Evolutionary conservation across 2,329 filamentous ascomycete species (phyloP), one percentile per base, ranked within the genome.

Genomic region (Trichophyton rubrum): DNA sequence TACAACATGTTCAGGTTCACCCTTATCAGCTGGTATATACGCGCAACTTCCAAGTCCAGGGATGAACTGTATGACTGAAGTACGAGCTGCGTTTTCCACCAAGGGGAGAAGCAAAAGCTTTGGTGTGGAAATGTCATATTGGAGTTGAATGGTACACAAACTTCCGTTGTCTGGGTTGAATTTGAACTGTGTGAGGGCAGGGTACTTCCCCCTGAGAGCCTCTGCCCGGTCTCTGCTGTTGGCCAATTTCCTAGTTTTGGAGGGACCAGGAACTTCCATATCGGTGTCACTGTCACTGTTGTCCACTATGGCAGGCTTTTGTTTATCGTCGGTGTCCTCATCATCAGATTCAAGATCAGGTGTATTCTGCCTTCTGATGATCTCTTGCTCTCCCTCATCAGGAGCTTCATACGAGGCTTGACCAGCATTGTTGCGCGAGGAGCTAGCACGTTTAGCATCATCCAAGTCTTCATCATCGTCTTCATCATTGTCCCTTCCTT

Each of bases 51-150:
- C 84, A 55, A 99, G 84, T 33, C 87, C 87, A 0, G 84, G 79
- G 62, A 97, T 90, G 68, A 91, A 87, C 72, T 96, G 92, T 64
- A 99, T 87, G 59, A 96, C 84, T 0, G 91, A 86, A 68, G 84
- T 84, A 64, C 84, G 84, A 59, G 89, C 84, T 11, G 89, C 89
- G 15, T 85, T 82, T 73, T 97, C 90, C 60, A 97, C 88, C 61
- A 97, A 80, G 68, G 88, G 89, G 62, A 97, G 85, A 82, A 99
- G 93, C 62, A 99, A 83, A 56, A 99, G 81, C 77, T 99, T 99
- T 65, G 92, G 88, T 13, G 87, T 87, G 49, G 82, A 78, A 47
- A 86, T 83, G 64, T 89, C 84, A 71, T 95, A 96, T 73, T 85
- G 89, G 62, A 97, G 82, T 15, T 87, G 88, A 68, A 97, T 84